Percentiles rank a stretch among this genome's conserved stretches.
These are phyloP conservation scores for Syzygium grande DNA, from an alignment of 345 rosid species.

Conservation along the genomic window DNA sequence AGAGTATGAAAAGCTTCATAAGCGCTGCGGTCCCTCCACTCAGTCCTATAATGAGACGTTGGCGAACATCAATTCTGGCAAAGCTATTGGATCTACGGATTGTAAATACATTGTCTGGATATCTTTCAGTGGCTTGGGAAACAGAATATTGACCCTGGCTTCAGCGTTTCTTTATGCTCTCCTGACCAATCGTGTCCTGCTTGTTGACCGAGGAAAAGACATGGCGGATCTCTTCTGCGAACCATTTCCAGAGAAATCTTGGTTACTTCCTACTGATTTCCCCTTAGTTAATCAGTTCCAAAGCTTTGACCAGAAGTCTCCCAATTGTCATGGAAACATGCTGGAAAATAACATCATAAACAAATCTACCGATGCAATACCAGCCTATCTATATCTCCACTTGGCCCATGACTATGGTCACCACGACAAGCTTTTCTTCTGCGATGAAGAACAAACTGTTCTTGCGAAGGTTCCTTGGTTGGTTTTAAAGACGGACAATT, in stretches of 20 bases:
- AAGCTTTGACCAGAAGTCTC: constrained; percentile 30
- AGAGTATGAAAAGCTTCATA: constrained; percentile 54
- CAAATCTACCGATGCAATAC: constrained; percentile 7
- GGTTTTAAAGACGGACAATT: constrained; percentile 56
- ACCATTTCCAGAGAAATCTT: constrained; percentile 50
- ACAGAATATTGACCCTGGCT: constrained; percentile 48
- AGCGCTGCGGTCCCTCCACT: constrained; percentile 48
- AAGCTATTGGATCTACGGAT: constrained; percentile 6
- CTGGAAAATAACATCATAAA: constrained; percentile 31
- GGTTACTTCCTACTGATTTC: constrained; percentile 48
- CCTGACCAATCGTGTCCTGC: constrained; percentile 51
- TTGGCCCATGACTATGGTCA: constrained; percentile 51
- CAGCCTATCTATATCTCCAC: constrained; percentile 48
- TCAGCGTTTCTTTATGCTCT: constrained; percentile 63
- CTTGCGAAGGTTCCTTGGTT: constrained; percentile 53
- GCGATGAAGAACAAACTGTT: constrained; percentile 37
- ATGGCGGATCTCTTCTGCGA: constrained; percentile 48
- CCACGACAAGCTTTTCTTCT: constrained; percentile 64
- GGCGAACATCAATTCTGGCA: constrained; percentile 23
- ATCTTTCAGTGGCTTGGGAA: constrained; percentile 67
- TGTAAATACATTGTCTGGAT: constrained; percentile 64
- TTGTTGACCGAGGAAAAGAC: constrained; percentile 56
- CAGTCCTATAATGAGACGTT: constrained; percentile 21
- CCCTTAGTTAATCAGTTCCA: constrained; percentile 23
- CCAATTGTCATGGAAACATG: constrained; percentile 44